Conservation (phyloP, 108 stramenopile species). For the Chaetoceros muelleri region DNA sequence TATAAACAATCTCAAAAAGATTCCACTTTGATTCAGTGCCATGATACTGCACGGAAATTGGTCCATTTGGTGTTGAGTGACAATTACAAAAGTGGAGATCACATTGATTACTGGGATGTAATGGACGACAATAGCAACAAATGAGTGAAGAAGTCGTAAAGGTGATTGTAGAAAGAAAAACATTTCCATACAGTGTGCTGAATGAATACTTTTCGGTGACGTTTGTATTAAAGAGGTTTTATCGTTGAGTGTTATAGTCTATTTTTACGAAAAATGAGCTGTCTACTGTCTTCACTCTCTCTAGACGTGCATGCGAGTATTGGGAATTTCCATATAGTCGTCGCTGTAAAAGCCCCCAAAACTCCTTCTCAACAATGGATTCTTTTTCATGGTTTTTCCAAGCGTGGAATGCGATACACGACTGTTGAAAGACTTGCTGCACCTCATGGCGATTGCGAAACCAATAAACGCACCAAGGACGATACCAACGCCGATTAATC, state of each 20-base stretch:
- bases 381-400: neutral
- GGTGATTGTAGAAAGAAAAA: too few species aligned
- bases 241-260: too few species aligned
- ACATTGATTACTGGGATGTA: neutral
- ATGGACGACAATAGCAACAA: too few species aligned
- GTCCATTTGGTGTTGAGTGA: slow-evolving; percentile 4
- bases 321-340: neutral
- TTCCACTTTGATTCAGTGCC: slow-evolving; percentile 24
- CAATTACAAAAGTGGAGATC: neutral
- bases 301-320: neutral
- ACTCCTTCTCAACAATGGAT: neutral
- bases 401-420: slow-evolving; percentile 5
- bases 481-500: slow-evolving; percentile 21
- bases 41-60: slow-evolving; percentile 48
- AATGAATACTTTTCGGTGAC: too few species aligned
- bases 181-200: too few species aligned
- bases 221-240: too few species aligned
- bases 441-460: slow-evolving; percentile 57
- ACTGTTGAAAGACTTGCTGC: slow-evolving; percentile 41
- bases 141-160: too few species aligned
- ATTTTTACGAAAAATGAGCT: too few species aligned
- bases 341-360: neutral
- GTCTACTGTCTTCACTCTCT: too few species aligned
- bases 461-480: slow-evolving; percentile 31
- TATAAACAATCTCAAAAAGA: slow-evolving; percentile 21